Conservation (phyloP, 192 early-diverging fungal species). For the Coemansia sp. region DNA sequence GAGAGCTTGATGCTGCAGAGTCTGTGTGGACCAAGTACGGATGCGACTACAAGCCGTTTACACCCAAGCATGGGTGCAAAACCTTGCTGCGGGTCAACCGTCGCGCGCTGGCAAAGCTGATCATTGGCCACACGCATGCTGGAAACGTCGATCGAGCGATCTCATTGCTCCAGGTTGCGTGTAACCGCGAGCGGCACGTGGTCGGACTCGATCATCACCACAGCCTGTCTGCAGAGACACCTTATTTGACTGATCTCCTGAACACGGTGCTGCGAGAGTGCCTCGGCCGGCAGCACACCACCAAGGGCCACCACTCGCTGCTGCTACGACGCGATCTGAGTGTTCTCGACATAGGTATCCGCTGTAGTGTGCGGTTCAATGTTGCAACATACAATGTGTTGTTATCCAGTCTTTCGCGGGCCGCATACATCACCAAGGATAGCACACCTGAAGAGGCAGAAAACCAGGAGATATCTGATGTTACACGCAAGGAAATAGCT, state of each 20-base stretch:
- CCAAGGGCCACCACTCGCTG: too few species aligned
- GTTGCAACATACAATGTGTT: constrained; percentile 28
- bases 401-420: constrained; percentile 19
- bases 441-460: neutral
- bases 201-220: too few species aligned
- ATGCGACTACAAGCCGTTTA: neutral
- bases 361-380: constrained; percentile 5
- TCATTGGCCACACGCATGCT: constrained; percentile 18
- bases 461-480: neutral
- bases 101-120: constrained; percentile 30
- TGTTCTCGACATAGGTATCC: neutral
- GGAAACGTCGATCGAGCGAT: constrained; percentile 11
- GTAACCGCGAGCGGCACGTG: neutral
- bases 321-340: constrained; percentile 13
- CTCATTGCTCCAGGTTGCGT: constrained; percentile 10
- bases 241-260: constrained; percentile 11
- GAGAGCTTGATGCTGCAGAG: constrained; percentile 15
- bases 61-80: neutral
- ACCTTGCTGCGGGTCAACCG: constrained; percentile 4
- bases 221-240: neutral
- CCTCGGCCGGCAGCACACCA: neutral
- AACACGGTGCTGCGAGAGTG: constrained; percentile 25
- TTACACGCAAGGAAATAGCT: neutral
- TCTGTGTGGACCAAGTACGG: constrained; percentile 10
- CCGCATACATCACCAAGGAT: neutral